A percentile compares a stretch with the other conserved stretches of the same genome.
Evolutionary conservation across 116 monocot species (phyloP).

Genomic region (Papilionanthe hybrid): DNA sequence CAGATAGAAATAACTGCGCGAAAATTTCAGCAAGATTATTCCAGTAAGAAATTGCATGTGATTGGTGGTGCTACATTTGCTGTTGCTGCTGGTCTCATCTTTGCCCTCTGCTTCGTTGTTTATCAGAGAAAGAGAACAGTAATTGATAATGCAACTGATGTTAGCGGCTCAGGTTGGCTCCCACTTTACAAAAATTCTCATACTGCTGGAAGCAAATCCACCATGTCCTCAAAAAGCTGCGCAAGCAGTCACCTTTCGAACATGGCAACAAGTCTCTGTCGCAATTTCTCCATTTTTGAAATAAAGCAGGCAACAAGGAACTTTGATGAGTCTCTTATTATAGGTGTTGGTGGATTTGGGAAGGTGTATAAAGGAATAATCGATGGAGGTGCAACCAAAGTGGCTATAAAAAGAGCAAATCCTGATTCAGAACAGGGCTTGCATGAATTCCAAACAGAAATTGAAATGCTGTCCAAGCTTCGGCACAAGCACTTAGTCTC

Average conservation of each 20-base stretch:
- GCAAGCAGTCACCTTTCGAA: slow-evolving; percentile 41
- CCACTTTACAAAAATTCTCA: slow-evolving; percentile 38
- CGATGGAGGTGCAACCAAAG: slow-evolving; percentile 37
- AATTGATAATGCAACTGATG: neutral
- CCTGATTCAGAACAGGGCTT: slow-evolving; percentile 67
- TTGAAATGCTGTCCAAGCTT: slow-evolving; percentile 78
- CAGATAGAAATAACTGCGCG: slow-evolving; percentile 1
- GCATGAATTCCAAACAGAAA: slow-evolving; percentile 68
- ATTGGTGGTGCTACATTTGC: slow-evolving; percentile 29
- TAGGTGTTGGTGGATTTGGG: slow-evolving; percentile 72
- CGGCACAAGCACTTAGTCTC: slow-evolving; percentile 68
- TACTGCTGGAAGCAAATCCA: slow-evolving; percentile 34
- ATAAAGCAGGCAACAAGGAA: slow-evolving; percentile 54
- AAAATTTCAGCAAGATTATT: slow-evolving; percentile 2
- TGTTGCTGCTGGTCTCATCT: slow-evolving; percentile 20
- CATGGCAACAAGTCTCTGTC: slow-evolving; percentile 40
- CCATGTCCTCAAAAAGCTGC: slow-evolving; percentile 44
- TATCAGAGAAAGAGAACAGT: slow-evolving; percentile 29
- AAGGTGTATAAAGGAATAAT: slow-evolving; percentile 63
- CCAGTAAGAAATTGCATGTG: neutral
- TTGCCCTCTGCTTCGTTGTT: slow-evolving; percentile 28
- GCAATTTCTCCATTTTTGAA: slow-evolving; percentile 55
- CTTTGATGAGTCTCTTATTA: slow-evolving; percentile 68
- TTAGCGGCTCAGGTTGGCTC: slow-evolving; percentile 31
- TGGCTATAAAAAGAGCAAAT: slow-evolving; percentile 66